phyloP scores from a whole-genome alignment of 2,329 filamentous ascomycete species.

The Clonostachys sp. region DNA sequence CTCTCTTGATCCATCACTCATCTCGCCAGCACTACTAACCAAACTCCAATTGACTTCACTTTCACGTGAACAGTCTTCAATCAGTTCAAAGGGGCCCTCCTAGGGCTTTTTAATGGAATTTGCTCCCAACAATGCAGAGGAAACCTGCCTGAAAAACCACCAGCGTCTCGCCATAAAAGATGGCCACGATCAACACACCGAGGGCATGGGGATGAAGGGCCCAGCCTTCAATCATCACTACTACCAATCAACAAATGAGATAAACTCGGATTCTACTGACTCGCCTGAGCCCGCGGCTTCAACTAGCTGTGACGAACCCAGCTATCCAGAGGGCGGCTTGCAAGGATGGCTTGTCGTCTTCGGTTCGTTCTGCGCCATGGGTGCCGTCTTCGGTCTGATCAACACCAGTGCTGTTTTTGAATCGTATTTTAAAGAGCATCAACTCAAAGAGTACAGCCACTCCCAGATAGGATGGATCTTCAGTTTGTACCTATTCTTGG shows the following conservation, averaged over 20 bases:
- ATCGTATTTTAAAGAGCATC: conserved; percentile 36
- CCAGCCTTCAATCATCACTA: not conserved
- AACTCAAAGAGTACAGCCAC: conserved; percentile 32
- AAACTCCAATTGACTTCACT: too few relatives aligned
- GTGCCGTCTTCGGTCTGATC: conserved; percentile 62
- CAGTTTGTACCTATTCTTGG: conserved; percentile 37
- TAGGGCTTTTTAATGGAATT: not conserved
- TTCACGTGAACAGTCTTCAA: too few relatives aligned
- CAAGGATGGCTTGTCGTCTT: conserved; percentile 67
- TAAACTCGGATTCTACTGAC: not conserved
- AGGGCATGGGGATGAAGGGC: too few relatives aligned
- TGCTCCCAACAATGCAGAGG: conserved; percentile 11
- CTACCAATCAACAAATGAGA: not conserved
- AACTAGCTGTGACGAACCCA: not conserved
- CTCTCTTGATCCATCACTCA: too few relatives aligned
- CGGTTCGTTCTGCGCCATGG: conserved; percentile 63
- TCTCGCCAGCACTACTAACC: too few relatives aligned
- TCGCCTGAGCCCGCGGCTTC: too few relatives aligned
- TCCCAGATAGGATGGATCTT: conserved; percentile 45
- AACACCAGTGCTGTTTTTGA: conserved; percentile 54
- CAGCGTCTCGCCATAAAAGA: too few relatives aligned
- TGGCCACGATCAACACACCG: too few relatives aligned
- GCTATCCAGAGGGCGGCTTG: conserved; percentile 65
- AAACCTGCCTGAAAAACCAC: conserved; percentile 20
- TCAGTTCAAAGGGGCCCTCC: too few relatives aligned